Conservation (phyloP, 148 eudicot species). For the Rhododendron griersonianum region DNA sequence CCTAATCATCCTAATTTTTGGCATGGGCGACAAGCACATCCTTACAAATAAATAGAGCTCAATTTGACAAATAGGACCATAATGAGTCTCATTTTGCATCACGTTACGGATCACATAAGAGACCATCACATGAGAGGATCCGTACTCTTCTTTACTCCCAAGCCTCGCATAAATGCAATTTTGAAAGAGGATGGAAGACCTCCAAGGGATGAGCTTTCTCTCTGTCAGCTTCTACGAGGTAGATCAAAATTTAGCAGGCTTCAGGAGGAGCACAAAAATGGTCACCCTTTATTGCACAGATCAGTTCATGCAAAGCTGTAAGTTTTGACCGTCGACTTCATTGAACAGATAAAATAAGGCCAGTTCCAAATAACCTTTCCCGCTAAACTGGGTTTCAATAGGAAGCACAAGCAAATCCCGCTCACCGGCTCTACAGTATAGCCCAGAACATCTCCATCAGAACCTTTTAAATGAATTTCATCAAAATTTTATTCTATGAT, state of each 20-base stretch:
- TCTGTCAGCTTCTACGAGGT: background rate
- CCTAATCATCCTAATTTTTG: background rate
- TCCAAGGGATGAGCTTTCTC: no score
- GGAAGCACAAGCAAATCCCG: background rate
- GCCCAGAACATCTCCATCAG: background rate
- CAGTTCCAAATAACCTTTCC: background rate
- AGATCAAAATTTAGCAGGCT: background rate
- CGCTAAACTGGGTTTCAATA: background rate
- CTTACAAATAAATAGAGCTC: background rate
- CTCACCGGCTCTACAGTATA: background rate
- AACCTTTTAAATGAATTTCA: background rate
- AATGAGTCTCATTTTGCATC: background rate
- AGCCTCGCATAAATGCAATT: background rate
- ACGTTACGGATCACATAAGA: background rate
- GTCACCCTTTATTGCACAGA: background rate
- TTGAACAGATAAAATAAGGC: background rate
- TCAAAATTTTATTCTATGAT: background rate
- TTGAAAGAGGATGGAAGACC: background rate
- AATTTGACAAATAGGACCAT: no score
- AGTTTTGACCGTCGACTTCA: background rate
- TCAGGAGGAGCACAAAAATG: background rate
- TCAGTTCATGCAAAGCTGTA: background rate
- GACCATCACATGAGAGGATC: background rate
- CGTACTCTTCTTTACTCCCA: no score
- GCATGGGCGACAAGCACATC: background rate